Evolutionary conservation across 345 rosid species (phyloP).

Genomic region (Lepidium sativum): DNA sequence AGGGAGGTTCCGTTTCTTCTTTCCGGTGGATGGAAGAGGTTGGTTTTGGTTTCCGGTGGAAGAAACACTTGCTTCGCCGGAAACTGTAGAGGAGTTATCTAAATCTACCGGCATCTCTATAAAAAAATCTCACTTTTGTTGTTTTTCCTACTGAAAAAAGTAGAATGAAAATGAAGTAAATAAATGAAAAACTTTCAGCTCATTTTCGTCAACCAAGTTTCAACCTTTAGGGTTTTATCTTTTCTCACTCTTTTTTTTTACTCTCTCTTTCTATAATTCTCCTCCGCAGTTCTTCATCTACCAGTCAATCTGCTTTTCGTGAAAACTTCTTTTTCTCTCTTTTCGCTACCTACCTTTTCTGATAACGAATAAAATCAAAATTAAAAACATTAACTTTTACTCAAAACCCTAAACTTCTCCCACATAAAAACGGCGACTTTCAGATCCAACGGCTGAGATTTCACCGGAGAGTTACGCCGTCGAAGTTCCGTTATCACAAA

Average conservation of each 20-base stretch:
- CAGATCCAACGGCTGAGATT: conserved; percentile 13
- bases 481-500: not conserved
- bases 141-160: not conserved
- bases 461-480: conserved; percentile 16
- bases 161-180: conserved; percentile 1
- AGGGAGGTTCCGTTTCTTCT: conserved; percentile 92
- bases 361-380: conserved; percentile 2
- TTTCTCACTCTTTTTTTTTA: not conserved
- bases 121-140: not conserved
- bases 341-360: conserved; percentile 24
- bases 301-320: conserved; percentile 33
- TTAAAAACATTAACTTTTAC: not conserved
- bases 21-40: conserved; percentile 40
- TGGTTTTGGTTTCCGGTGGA: conserved; percentile 62
- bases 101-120: conserved; percentile 52
- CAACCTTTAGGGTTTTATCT: conserved; percentile 19
- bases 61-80: conserved; percentile 86
- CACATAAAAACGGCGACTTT: not conserved
- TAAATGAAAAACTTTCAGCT: conserved; percentile 3
- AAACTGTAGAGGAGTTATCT: conserved; percentile 82
- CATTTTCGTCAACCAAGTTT: conserved; percentile 25
- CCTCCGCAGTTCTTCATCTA: conserved; percentile 26
- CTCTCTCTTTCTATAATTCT: conserved; percentile 1
- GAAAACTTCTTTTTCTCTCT: not conserved
- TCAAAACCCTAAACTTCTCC: not conserved